Percentiles rank a stretch among this genome's conserved stretches.
phyloP scores from a whole-genome alignment of 306 rosid species.

The Coriaria nepalensis region DNA sequence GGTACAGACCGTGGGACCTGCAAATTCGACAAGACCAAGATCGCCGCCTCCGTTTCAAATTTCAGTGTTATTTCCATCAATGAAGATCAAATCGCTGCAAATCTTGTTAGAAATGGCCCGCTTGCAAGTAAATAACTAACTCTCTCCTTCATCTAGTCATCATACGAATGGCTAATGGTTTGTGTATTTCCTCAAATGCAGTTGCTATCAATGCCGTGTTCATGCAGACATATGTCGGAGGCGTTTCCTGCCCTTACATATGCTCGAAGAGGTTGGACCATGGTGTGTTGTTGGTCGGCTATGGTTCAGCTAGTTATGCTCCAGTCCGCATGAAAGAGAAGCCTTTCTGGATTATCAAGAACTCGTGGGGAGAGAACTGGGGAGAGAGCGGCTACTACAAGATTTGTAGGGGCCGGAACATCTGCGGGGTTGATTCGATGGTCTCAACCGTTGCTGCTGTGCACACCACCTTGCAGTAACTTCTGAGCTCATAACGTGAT shows the following conservation, averaged over 20 bases:
- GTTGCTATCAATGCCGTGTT: slow-evolving; percentile 92
- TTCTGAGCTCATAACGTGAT: neutral
- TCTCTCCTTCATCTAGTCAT: neutral
- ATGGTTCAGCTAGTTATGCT: slow-evolving; percentile 61
- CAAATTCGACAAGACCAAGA: slow-evolving; percentile 66
- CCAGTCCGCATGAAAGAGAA: slow-evolving; percentile 76
- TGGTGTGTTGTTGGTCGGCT: slow-evolving; percentile 81
- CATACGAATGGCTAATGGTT: too few species aligned
- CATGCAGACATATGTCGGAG: slow-evolving; percentile 88
- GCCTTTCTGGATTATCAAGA: slow-evolving; percentile 86
- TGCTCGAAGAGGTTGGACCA: slow-evolving; percentile 68
- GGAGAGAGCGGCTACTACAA: slow-evolving; percentile 90
- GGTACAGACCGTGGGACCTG: slow-evolving; percentile 54
- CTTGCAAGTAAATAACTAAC: slow-evolving; percentile 51
- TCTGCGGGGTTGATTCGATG: slow-evolving; percentile 87
- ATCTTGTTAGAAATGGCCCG: slow-evolving; percentile 86
- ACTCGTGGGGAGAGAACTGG: slow-evolving; percentile 91
- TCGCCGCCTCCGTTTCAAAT: slow-evolving; percentile 79
- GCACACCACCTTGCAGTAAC: slow-evolving; percentile 20
- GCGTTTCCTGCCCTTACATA: slow-evolving; percentile 90
- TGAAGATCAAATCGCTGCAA: slow-evolving; percentile 86
- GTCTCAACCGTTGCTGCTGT: slow-evolving; percentile 72
- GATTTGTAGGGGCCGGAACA: slow-evolving; percentile 68
- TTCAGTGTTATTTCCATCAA: slow-evolving; percentile 79
- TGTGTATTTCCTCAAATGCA: slow-evolving; percentile 19